Conservation (phyloP, 2,329 filamentous ascomycete genomes). For the Ascochyta clinopodiicola region DNA sequence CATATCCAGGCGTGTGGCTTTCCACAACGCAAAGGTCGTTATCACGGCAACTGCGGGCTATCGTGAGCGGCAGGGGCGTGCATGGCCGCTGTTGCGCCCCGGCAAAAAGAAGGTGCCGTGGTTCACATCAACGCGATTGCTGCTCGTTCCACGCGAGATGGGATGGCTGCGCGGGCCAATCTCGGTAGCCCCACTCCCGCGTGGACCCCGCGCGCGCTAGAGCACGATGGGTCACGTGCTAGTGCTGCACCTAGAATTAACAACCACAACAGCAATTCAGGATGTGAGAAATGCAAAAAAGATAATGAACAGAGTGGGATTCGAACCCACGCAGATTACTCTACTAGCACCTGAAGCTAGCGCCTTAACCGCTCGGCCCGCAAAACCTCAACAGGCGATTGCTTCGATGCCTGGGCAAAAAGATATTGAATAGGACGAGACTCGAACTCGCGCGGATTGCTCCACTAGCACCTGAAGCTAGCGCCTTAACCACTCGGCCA, state of each 20-base stretch:
- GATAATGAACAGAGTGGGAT: slow-evolving; percentile 47
- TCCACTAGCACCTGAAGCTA: slow-evolving; percentile 40
- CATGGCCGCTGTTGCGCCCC: background rate
- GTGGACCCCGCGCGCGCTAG: background rate
- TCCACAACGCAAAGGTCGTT: slow-evolving; percentile 2
- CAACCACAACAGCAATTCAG: background rate
- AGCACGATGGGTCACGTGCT: background rate
- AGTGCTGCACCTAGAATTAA: background rate
- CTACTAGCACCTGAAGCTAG: slow-evolving; percentile 50
- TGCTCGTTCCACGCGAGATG: slow-evolving; percentile 1
- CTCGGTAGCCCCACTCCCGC: background rate
- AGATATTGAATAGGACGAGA: slow-evolving; percentile 26
- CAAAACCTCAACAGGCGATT: no score
- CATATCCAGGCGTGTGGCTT: slow-evolving; percentile 1
- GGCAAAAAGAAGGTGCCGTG: background rate
- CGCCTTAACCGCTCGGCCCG: slow-evolving; percentile 47
- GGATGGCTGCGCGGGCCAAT: background rate
- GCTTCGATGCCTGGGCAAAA: background rate
- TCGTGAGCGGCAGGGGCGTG: background rate
- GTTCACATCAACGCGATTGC: background rate
- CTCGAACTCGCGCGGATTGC: slow-evolving; percentile 35
- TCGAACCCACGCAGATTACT: slow-evolving; percentile 47
- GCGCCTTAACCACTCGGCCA: slow-evolving; percentile 31
- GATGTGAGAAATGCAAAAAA: slow-evolving; percentile 17
- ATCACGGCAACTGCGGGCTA: slow-evolving; percentile 3